phyloP scores from a whole-genome alignment of 2,329 filamentous ascomycete genomes.

The Calonectria leucothoes region DNA sequence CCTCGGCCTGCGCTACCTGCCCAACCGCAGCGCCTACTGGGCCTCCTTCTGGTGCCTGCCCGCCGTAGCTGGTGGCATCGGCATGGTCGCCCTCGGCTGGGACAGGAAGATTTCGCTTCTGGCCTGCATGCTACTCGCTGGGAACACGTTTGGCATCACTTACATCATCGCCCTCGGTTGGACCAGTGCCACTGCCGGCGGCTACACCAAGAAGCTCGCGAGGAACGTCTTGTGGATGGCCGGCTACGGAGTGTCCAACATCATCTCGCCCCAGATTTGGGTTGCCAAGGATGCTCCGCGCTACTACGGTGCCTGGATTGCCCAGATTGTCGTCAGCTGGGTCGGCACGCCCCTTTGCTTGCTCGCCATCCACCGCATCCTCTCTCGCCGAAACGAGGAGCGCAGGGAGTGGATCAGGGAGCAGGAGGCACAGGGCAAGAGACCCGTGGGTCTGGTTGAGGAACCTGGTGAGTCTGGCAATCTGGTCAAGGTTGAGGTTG shows the following conservation, averaged over 20 bases:
- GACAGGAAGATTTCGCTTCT: constrained; percentile 42
- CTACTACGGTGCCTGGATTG: constrained; percentile 35
- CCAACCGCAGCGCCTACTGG: constrained; percentile 34
- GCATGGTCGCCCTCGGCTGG: constrained; percentile 36
- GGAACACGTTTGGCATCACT: constrained; percentile 30
- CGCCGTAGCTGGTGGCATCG: constrained; percentile 33
- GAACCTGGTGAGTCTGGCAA: constrained; percentile 23
- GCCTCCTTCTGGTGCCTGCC: constrained; percentile 36
- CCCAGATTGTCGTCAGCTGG: constrained; percentile 35
- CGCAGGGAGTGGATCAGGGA: constrained; percentile 22
- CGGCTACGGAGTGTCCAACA: constrained; percentile 48
- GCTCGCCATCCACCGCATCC: constrained; percentile 11
- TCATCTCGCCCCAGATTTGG: constrained; percentile 51
- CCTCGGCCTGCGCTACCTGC: constrained; percentile 28
- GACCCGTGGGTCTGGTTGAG: constrained; percentile 15
- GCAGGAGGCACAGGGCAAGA: constrained; percentile 25
- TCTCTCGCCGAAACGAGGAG: constrained; percentile 15
- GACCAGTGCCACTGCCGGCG: constrained; percentile 23
- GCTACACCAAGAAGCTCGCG: constrained; percentile 57
- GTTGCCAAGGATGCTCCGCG: constrained; percentile 20
- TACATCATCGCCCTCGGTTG: constrained; percentile 31
- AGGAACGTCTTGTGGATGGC: constrained; percentile 52
- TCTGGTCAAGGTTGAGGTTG: constrained; percentile 30
- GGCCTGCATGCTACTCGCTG: constrained; percentile 29
- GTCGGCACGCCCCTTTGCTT: constrained; percentile 27